A percentile compares a stretch with the other conserved stretches of the same genome.
phyloP scores from a whole-genome alignment of 495 filamentous ascomycete species.

The Penicillium daleae region DNA sequence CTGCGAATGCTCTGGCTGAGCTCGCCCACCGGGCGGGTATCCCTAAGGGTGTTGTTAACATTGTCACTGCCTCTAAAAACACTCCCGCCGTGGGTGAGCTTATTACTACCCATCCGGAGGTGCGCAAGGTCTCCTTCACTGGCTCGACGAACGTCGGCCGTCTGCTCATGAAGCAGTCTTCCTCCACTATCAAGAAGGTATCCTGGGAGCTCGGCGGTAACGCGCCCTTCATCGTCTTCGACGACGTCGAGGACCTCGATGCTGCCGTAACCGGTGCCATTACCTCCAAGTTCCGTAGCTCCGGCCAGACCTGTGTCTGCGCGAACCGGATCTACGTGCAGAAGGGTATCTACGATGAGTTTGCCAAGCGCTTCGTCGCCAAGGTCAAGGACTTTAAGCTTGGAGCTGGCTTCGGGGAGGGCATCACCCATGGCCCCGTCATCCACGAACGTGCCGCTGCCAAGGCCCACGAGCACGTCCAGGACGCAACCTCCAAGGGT shows the following conservation, averaged over 20 bases:
- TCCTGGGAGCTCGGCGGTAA: constrained; percentile 90
- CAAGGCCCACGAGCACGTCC: constrained; percentile 79
- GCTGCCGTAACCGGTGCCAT: constrained; percentile 75
- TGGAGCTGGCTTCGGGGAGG: constrained; percentile 71
- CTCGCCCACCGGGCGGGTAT: constrained; percentile 82
- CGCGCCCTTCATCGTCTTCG: constrained; percentile 91
- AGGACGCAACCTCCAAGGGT: constrained; percentile 76
- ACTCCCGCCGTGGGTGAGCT: constrained; percentile 74
- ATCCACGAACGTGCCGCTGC: constrained; percentile 74
- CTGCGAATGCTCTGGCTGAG: constrained; percentile 79
- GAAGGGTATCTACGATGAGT: constrained; percentile 75
- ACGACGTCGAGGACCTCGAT: constrained; percentile 80
- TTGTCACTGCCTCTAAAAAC: constrained; percentile 72
- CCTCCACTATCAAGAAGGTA: constrained; percentile 82
- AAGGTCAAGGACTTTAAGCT: constrained; percentile 79
- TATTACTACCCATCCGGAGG: constrained; percentile 68
- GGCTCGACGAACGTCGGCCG: constrained; percentile 87
- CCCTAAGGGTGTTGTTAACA: constrained; percentile 81
- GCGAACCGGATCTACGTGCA: constrained; percentile 88
- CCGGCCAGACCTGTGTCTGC: constrained; percentile 89
- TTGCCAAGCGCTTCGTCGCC: constrained; percentile 68
- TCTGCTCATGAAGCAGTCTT: constrained; percentile 81
- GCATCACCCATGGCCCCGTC: constrained; percentile 78
- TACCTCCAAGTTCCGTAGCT: constrained; percentile 80
- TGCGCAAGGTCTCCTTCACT: constrained; percentile 89